Percentiles rank a stretch among this genome's conserved stretches.
Evolutionary conservation across 2,329 filamentous ascomycete species (phyloP).

Genomic region (Fusarium lyarnte): DNA sequence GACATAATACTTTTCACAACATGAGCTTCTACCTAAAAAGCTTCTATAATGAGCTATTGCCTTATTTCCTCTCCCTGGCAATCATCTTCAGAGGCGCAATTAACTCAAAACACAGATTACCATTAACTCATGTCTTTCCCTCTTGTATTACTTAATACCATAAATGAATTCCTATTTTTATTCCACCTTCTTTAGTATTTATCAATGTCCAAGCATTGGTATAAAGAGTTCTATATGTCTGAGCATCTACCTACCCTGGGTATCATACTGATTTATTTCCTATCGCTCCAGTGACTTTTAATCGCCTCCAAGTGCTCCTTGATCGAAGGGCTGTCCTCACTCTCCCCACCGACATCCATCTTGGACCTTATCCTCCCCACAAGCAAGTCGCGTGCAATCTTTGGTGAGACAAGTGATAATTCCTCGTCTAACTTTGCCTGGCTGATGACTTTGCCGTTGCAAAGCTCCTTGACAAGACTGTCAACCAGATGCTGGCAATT

Average conservation of each 20-base stretch:
- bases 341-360: slow-evolving; percentile 29
- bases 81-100: accelerated
- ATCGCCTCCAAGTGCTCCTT: slow-evolving; percentile 36
- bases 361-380: slow-evolving; percentile 32
- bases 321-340: slow-evolving; percentile 31
- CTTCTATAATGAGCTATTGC: too few relatives aligned
- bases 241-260: not conserved
- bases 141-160: accelerated
- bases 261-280: slow-evolving; percentile 3
- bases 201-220: accelerated
- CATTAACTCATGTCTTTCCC: accelerated
- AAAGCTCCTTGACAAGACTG: slow-evolving; percentile 39
- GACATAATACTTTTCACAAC: too few relatives aligned
- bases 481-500: slow-evolving; percentile 42
- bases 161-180: accelerated
- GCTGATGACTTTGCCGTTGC: slow-evolving; percentile 40
- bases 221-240: accelerated
- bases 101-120: accelerated
- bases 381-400: slow-evolving; percentile 40
- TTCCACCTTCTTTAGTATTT: accelerated
- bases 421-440: slow-evolving; percentile 41
- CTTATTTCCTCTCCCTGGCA: too few relatives aligned
- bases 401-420: slow-evolving; percentile 26
- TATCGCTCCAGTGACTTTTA: slow-evolving; percentile 21
- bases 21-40: too few relatives aligned